Percentiles rank a stretch among this genome's conserved stretches.
These are phyloP conservation scores for Manihot esculenta DNA, from an alignment of 441 rosid species.

Conservation along the genomic window DNA sequence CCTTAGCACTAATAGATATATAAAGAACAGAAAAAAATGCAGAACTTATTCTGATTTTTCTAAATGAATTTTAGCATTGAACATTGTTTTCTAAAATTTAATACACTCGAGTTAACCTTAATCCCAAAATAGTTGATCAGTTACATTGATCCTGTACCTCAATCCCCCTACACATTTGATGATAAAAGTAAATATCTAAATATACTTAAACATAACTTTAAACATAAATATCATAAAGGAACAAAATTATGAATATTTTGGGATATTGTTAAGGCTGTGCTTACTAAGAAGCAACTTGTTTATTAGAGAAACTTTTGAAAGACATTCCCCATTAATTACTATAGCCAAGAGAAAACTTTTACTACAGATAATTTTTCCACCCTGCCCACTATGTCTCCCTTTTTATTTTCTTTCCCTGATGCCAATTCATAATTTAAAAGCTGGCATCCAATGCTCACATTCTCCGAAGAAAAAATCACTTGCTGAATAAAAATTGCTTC, in stretches of 20 bases:
- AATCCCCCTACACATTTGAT: not conserved
- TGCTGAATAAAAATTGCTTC: not conserved
- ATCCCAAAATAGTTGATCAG: not conserved
- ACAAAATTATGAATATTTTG: not conserved
- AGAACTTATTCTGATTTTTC: not conserved
- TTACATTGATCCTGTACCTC: not conserved
- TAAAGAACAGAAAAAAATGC: not conserved
- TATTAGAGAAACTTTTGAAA: not conserved
- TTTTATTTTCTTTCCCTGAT: not conserved
- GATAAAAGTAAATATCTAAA: not conserved
- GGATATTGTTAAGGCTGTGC: not conserved
- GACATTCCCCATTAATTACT: not conserved
- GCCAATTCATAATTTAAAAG: not conserved
- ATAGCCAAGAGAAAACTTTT: not conserved
- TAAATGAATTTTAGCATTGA: not conserved
- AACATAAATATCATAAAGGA: not conserved
- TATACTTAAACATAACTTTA: not conserved
- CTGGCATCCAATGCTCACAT: not conserved
- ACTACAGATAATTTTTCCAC: too few species aligned
- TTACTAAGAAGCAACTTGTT: not conserved
- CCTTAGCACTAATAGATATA: not conserved
- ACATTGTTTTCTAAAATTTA: not conserved
- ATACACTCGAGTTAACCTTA: not conserved
- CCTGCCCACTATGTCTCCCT: too few species aligned
- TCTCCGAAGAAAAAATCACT: not conserved